These are phyloP conservation scores for Populus hybrid DNA, from an alignment of 441 rosid species.

Conservation along the genomic window DNA sequence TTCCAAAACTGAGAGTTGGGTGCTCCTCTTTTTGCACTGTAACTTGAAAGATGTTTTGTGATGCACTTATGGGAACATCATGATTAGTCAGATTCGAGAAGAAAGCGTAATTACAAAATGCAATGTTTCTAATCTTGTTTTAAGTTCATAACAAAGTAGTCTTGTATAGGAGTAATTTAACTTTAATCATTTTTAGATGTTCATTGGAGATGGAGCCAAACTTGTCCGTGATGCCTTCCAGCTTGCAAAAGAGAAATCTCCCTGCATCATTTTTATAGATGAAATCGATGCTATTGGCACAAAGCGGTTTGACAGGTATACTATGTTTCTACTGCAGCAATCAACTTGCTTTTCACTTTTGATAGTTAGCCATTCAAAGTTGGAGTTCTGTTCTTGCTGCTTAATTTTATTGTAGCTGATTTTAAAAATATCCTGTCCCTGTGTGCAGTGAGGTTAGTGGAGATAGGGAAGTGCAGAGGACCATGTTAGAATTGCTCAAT, in stretches of 20 bases:
- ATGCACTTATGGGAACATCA: background rate
- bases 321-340: background rate
- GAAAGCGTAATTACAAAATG: background rate
- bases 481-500: slow-evolving; percentile 93
- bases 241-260: slow-evolving; percentile 97
- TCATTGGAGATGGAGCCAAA: slow-evolving; percentile 97
- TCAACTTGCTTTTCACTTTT: background rate
- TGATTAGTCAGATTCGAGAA: background rate
- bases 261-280: slow-evolving; percentile 96
- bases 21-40: background rate
- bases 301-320: slow-evolving; percentile 91
- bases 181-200: slow-evolving; percentile 62
- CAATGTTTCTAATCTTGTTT: background rate
- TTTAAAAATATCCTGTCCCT: slow-evolving; percentile 13
- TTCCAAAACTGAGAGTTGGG: background rate
- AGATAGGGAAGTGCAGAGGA: slow-evolving; percentile 96
- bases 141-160: background rate
- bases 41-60: background rate
- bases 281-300: slow-evolving; percentile 99
- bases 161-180: background rate
- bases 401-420: background rate
- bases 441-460: slow-evolving; percentile 92
- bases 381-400: background rate
- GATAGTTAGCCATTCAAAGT: background rate
- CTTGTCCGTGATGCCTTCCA: slow-evolving; percentile 99